Conservation (phyloP, 768 basidiomycete species). For the Neoboletus magnificus region DNA sequence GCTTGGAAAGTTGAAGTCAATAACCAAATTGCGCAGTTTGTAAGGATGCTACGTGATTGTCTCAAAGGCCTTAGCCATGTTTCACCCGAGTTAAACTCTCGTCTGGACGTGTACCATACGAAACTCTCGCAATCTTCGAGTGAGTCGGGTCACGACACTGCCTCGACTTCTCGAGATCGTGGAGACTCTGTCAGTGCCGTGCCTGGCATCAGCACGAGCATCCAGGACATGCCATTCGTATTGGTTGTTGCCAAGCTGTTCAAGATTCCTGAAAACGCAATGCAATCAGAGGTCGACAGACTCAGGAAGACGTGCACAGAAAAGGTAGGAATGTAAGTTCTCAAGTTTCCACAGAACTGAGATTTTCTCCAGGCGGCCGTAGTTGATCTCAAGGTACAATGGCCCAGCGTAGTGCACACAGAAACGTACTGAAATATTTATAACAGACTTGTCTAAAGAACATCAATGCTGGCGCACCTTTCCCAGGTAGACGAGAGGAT, state of each 20-base stretch:
- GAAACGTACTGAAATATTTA: constrained; percentile 7
- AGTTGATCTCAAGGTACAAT: constrained; percentile 74
- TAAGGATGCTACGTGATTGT: constrained; percentile 80
- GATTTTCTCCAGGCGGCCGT: constrained; percentile 63
- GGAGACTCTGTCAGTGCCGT: constrained; percentile 43
- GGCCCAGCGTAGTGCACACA: neutral
- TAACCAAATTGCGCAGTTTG: constrained; percentile 86
- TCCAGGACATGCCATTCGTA: constrained; percentile 79
- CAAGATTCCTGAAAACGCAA: constrained; percentile 63
- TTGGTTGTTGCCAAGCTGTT: constrained; percentile 67
- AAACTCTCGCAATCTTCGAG: constrained; percentile 67
- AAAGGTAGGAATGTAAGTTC: constrained; percentile 45
- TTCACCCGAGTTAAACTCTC: constrained; percentile 74
- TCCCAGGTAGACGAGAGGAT: constrained; percentile 84
- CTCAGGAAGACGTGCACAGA: constrained; percentile 66
- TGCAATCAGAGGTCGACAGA: constrained; percentile 72
- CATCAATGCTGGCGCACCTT: constrained; percentile 76
- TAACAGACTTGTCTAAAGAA: constrained; percentile 80
- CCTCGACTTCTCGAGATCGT: constrained; percentile 55
- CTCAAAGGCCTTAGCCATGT: constrained; percentile 71
- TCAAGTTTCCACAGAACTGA: neutral
- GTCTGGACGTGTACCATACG: constrained; percentile 80
- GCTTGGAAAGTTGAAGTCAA: constrained; percentile 94
- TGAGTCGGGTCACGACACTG: constrained; percentile 67
- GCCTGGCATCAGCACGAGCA: constrained; percentile 40